Conservation (phyloP, 805 yeast species). For the Candida hispaniensis region DNA sequence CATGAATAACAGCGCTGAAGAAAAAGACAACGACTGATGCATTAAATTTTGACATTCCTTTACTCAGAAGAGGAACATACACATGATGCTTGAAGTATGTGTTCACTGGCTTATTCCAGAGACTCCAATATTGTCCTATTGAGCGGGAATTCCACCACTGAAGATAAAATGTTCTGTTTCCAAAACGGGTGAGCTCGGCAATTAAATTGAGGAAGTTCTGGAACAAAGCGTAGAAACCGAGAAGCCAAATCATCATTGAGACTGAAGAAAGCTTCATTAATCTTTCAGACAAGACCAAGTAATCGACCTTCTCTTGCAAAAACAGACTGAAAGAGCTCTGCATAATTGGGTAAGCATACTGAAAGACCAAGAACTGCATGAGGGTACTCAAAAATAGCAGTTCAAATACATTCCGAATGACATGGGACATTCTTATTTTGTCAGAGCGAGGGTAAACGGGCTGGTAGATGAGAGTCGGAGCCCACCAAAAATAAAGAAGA, state of each 20-base stretch:
- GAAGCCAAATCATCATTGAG: constrained; percentile 36
- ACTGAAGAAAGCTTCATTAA: constrained; percentile 33
- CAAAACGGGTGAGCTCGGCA: constrained; percentile 37
- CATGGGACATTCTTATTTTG: constrained; percentile 27
- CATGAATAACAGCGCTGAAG: constrained; percentile 38
- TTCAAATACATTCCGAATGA: constrained; percentile 30
- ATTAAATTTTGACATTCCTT: constrained; percentile 26
- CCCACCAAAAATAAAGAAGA: constrained; percentile 34
- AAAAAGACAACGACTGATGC: constrained; percentile 34
- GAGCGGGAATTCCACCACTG: constrained; percentile 46
- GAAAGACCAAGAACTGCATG: constrained; percentile 33
- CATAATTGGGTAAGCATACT: constrained; percentile 37
- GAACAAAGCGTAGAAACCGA: constrained; percentile 35
- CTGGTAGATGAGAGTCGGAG: constrained; percentile 40
- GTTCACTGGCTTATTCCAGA: constrained; percentile 38
- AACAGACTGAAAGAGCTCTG: constrained; percentile 25
- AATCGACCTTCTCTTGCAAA: constrained; percentile 12
- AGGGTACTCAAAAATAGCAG: constrained; percentile 27
- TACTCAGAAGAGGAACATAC: constrained; percentile 32
- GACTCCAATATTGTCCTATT: constrained; percentile 38
- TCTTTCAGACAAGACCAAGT: constrained; percentile 29
- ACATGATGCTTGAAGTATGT: constrained; percentile 36
- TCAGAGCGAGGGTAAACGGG: constrained; percentile 37
- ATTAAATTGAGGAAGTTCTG: constrained; percentile 35
- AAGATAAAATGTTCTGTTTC: constrained; percentile 37